Base-by-base conservation (phyloP, 768 basidiomycete species). In the Amanita pallidorosea region DNA sequence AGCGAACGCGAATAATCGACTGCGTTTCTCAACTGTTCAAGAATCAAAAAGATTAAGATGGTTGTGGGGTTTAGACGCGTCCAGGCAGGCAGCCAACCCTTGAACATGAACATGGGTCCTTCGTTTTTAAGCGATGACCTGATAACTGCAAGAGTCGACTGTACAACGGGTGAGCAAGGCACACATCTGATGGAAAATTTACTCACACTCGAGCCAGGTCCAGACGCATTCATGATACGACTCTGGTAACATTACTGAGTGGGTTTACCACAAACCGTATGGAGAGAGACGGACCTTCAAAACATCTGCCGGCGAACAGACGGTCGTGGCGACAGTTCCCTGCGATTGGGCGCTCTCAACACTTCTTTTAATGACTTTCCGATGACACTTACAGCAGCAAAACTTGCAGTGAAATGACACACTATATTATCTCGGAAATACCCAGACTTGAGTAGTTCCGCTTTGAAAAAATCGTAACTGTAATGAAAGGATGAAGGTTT, bases 381-480 rank as follows among this genome's bases (percentile, higher is more conserved):
- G 36, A 18, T n/a, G 31, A 25, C 33, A 68, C 81, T 48, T 61
- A 88, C 88, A 43, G 91, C 90, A 34, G 84, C 87, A 53, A 94
- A 85, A 60, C 85, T 87, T 2, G 91, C 91, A 0, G 85, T 79
- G 57, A 92, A 90, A 61, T 95, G 92, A 52, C 80, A 82, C 18
- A 69, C 61, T 47, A 92, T 89, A 58, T 92, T 92, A 57, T 95
- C 92, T 1, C 83, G 65, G 56, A 94, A 85, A 61, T 85, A 80
- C 6, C 64, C 56, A 3, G 79, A 80, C 64, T 82, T 81, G 45
- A 93, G 65, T 5, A 94, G 70, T 59, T 89, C 83, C 3, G 82
- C 73, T 65, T 95, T 95, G 79, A 92, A 91, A 64, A 87, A 90
- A 64, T 95, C 92, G 60, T 95, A 95, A 9, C 85, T 89, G 53